Percentiles rank a stretch among this genome's conserved stretches.
phyloP scores from a whole-genome alignment of 495 filamentous ascomycete genomes.

The Halenospora varia region DNA sequence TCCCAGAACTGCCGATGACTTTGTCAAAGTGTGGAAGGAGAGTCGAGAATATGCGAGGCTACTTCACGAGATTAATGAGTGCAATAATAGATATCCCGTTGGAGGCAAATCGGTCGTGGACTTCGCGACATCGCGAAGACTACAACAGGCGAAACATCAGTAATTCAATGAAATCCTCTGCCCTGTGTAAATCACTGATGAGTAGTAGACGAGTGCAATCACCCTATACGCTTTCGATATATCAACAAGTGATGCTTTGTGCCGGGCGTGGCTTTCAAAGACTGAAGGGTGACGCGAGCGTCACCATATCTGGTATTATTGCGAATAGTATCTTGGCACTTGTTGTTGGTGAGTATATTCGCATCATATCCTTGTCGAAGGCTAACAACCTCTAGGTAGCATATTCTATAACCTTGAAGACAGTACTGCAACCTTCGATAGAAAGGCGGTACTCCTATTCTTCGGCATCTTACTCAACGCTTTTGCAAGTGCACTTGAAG shows the following conservation, averaged over 20 bases:
- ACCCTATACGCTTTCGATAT: conserved; percentile 52
- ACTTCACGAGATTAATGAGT: conserved; percentile 62
- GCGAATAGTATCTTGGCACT: conserved; percentile 55
- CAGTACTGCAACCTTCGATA: conserved; percentile 64
- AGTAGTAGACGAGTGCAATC: conserved; percentile 59
- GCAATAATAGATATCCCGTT: conserved; percentile 56
- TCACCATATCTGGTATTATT: conserved; percentile 66
- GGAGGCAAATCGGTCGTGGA: conserved; percentile 59
- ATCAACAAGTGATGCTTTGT: conserved; percentile 49
- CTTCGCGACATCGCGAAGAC: conserved; percentile 61
- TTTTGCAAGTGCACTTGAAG: conserved; percentile 48
- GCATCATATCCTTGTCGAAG: conserved; percentile 42
- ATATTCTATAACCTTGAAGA: conserved; percentile 71
- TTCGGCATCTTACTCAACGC: conserved; percentile 50
- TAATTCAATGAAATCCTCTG: conserved; percentile 27
- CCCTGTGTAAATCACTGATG: conserved; percentile 39
- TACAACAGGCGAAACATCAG: conserved; percentile 59
- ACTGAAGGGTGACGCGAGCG: conserved; percentile 63
- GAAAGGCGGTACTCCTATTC: conserved; percentile 52
- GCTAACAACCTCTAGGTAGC: conserved; percentile 58
- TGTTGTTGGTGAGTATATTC: conserved; percentile 37
- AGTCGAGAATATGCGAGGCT: conserved; percentile 61
- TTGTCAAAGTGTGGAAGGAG: conserved; percentile 66
- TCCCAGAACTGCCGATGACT: conserved; percentile 67
- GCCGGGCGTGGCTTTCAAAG: conserved; percentile 59